phyloP scores from a whole-genome alignment of 148 eudicot genomes.

The Camellia granthamiana region DNA sequence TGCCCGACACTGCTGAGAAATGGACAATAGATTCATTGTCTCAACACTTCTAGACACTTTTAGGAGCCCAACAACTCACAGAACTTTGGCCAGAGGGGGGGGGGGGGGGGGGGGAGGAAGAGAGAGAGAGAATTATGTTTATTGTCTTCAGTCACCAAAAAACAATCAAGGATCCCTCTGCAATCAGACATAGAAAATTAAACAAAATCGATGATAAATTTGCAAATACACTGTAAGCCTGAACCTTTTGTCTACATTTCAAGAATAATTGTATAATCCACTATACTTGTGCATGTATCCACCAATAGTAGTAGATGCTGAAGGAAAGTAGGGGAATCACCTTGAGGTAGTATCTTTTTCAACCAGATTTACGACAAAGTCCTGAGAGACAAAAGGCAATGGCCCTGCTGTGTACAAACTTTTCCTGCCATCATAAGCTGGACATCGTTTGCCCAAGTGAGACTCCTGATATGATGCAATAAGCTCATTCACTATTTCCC shows the following conservation, averaged over 20 bases:
- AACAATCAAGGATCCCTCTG: too few relatives aligned
- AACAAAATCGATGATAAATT: not conserved
- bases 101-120: rapidly evolving
- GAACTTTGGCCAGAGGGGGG: too few relatives aligned
- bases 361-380: conserved; percentile 47
- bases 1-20: too few relatives aligned
- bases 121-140: too few relatives aligned
- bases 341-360: conserved; percentile 27
- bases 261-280: not conserved
- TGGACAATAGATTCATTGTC: too few relatives aligned
- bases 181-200: too few relatives aligned
- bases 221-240: not conserved
- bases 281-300: too few relatives aligned
- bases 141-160: too few relatives aligned
- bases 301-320: not conserved
- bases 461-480: conserved; percentile 21
- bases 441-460: conserved; percentile 32
- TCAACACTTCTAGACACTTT: too few relatives aligned
- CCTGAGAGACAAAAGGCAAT: conserved; percentile 58
- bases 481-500: conserved; percentile 43
- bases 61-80: too few relatives aligned
- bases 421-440: conserved; percentile 74
- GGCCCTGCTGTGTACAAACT: conserved; percentile 60
- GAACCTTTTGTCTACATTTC: not conserved
- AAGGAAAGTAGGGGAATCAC: conserved; percentile 9